phyloP scores from a whole-genome alignment of 169 alveolate genomes.

The Besnoitia besnoiti region DNA sequence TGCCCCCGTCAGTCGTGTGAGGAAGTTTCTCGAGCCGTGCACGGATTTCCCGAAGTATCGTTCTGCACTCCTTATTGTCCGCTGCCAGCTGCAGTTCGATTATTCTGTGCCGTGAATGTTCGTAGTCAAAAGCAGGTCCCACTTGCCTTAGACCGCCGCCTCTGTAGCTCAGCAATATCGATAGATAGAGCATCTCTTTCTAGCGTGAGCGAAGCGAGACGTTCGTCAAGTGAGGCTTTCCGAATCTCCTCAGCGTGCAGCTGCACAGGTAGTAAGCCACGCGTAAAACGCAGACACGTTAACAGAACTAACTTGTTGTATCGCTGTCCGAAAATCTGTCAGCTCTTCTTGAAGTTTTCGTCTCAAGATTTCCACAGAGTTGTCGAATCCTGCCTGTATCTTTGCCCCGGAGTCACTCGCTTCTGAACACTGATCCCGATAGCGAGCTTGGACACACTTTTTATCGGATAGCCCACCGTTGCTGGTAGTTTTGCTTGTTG shows the following conservation, averaged over 20 bases:
- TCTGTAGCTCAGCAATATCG: slow-evolving; percentile 14
- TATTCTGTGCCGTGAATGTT: no score
- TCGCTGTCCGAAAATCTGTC: background rate
- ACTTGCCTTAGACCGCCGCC: background rate
- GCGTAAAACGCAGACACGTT: background rate
- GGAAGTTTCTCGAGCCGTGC: slow-evolving; percentile 5
- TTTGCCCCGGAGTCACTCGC: no score
- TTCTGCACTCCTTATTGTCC: background rate
- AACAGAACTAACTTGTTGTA: background rate
- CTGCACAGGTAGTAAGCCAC: background rate
- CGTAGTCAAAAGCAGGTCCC: no score
- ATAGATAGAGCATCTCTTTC: slow-evolving; percentile 18
- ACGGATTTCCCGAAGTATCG: background rate
- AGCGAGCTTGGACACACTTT: no score
- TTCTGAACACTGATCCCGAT: no score
- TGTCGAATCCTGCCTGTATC: background rate
- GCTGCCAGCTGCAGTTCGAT: background rate
- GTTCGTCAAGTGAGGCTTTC: background rate
- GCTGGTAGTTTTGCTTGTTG: no score
- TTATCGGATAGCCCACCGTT: no score
- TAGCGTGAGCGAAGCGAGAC: slow-evolving; percentile 27
- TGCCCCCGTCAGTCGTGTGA: background rate
- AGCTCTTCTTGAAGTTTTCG: slow-evolving; percentile 5
- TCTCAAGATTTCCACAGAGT: background rate
- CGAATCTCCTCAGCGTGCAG: background rate